Evolutionary conservation across 139 green algal species (phyloP), one percentile per base, ranked within the genome.

Genomic region (Picochlorum sp.): DNA sequence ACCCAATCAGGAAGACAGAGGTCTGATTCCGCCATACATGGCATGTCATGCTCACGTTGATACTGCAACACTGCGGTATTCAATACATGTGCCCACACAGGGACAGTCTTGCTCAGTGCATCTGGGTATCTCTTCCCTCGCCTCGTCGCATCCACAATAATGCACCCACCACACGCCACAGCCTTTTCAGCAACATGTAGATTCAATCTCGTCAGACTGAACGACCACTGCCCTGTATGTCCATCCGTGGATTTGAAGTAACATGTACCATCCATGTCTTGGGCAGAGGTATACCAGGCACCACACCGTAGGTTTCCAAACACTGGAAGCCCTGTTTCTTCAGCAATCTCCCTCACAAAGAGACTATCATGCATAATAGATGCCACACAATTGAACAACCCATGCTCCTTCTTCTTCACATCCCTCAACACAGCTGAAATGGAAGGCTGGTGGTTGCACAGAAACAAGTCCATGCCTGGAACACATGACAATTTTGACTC

Each of bases 221-320:
- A 97, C 1, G 65, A 78, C 85, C 88, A 96, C 57, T 95, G 87
- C 9, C 82, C 81, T 21, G 75, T 76, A 67, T 98, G 92, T 0
- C 92, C 92, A 58, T 97, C 92, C 4, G 88, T 97, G 10, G 82
- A 92, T 71, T 98, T 97, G 75, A 97, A 97, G 73, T 95, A 96
- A 70, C 90, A 96, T 13, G 72, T 86, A 10, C 45, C 60, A 13
- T 77, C 34, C 13, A 18, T 52, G 5, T 23, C 6, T 1, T 68
- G 59, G 0, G 45, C 18, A 4, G 21, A 56, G 6, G 65, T 14
- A 45, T 94, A 97, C 92, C 90, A 97, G 0, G 88, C 45, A 1
- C 91, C 92, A 60, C 87, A 96, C 0, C 92, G 77, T 13, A 97
- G 71, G 77, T 98, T 98, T 23, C 88, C 79, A 3, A 92, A 45